These are phyloP conservation scores for Teratosphaeria viscida DNA, from an alignment of 2,329 filamentous ascomycete genomes.

Conservation along the genomic window DNA sequence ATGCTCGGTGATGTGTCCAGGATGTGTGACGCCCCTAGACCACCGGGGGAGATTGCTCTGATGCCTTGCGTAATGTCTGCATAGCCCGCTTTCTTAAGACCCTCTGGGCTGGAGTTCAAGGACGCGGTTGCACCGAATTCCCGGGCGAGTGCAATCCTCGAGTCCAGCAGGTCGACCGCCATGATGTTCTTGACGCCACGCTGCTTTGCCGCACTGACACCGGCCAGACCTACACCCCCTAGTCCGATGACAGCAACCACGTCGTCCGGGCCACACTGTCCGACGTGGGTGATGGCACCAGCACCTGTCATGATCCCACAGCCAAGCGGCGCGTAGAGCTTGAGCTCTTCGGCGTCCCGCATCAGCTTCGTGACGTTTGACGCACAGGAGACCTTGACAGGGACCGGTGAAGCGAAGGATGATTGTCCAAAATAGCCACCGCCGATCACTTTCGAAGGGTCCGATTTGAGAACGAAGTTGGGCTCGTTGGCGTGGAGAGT, in stretches of 20 bases:
- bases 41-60: neutral
- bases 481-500: neutral
- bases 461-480: neutral
- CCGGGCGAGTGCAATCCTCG: constrained; percentile 27
- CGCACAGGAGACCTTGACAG: constrained; percentile 9
- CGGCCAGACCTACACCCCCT: constrained; percentile 20
- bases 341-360: constrained; percentile 1
- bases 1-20: neutral
- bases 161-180: constrained; percentile 26
- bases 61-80: neutral
- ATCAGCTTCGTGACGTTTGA: neutral
- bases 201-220: constrained; percentile 26
- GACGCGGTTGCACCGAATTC: constrained; percentile 30
- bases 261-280: constrained; percentile 11
- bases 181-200: constrained; percentile 27
- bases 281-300: constrained; percentile 16
- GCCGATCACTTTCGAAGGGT: constrained; percentile 6
- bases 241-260: constrained; percentile 15
- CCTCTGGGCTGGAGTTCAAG: constrained; percentile 16
- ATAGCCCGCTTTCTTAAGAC: neutral
- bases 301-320: constrained; percentile 20
- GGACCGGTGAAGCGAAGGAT: constrained; percentile 8
- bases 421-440: constrained; percentile 20
- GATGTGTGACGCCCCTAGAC: neutral
- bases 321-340: constrained; percentile 13